Evolutionary conservation across 805 yeast genomes (phyloP).

Genomic region (Sporopachydermia quercuum): DNA sequence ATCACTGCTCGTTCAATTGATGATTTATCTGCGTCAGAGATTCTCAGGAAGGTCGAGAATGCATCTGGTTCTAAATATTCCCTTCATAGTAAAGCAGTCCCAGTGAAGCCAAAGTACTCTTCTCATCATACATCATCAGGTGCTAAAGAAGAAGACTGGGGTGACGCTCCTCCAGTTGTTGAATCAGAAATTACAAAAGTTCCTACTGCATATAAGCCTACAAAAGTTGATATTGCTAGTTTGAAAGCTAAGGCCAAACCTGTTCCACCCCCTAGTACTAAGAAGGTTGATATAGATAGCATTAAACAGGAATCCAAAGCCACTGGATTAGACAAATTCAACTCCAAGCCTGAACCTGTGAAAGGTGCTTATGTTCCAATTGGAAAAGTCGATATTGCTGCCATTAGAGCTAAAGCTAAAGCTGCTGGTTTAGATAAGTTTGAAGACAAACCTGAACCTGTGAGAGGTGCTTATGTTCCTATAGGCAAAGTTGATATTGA

Average conservation of each 20-base stretch:
- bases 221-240: conserved; percentile 43
- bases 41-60: conserved; percentile 61
- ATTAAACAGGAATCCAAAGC: conserved; percentile 32
- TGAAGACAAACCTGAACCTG: conserved; percentile 7
- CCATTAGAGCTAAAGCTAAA: conserved; percentile 23
- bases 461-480: conserved; percentile 9
- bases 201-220: conserved; percentile 52
- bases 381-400: conserved; percentile 41
- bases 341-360: conserved; percentile 24
- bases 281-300: conserved; percentile 20
- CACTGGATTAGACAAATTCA: conserved; percentile 32
- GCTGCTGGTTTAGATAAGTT: conserved; percentile 2
- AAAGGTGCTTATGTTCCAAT: conserved; percentile 43
- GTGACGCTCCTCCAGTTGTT: conserved; percentile 28
- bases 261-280: conserved; percentile 22
- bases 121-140: conserved; percentile 12
- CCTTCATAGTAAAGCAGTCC: conserved; percentile 25
- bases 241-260: conserved; percentile 34
- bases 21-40: conserved; percentile 69
- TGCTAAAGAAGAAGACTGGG: conserved; percentile 52
- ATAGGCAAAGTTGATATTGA: conserved; percentile 17
- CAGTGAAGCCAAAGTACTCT: conserved; percentile 15
- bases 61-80: conserved; percentile 96
- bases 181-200: conserved; percentile 22
- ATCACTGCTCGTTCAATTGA: conserved; percentile 91